Base-by-base conservation (phyloP, 139 green algal genomes). In the Chlamydomonas incerta region DNA sequence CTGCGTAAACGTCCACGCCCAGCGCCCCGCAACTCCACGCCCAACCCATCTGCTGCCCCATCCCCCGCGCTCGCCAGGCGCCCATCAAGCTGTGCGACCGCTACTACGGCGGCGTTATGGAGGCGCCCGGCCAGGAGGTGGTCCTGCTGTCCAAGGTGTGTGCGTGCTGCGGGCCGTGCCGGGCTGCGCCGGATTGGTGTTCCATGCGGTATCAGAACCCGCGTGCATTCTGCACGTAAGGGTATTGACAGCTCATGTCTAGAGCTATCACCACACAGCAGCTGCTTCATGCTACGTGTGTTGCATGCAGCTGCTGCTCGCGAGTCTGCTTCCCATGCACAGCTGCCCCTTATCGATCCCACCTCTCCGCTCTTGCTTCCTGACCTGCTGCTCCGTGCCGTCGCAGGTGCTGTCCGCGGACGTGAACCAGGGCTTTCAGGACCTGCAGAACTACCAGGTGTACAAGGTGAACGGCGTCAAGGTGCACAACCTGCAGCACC, bases 61-160 rank as follows among this genome's bases (percentile, higher is more conserved):
- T n/a, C n/a, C n/a, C n/a, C n/a, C n/a, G n/a, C n/a, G n/a, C 41
- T 50, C 41, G 8, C 41, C 94, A 98, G 34, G 92, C 96, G 20
- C 96, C 96, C 18, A 94, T 98, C 62, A 97, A 96, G 88, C 92
- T 98, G 72, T 92, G 98, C 41, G 91, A 98, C 77, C 81, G 81
- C 46, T 80, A 81, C 47, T 89, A 87, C 74, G 70, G 72, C n/a
- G 86, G 72, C 41, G 74, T n/a, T 41, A 88, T 83, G 83, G 71
- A 87, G 57, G 80, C 84, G 18, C 23, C n/a, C 0, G 81, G 58
- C 1, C 81, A 94, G 88, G 87, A 96, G 90, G 90, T 94, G 60
- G 90, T 96, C 46, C 79, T 94, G 68, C 82, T 94, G 58, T 90
- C 70, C 47, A 93, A 95, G 90, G 91, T 94, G 55, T 31, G 71